Evolutionary conservation across 2,329 filamentous ascomycete species (phyloP), one percentile per base, ranked within the genome.

Genomic region (Neophaeococcomyces mojaviensis): DNA sequence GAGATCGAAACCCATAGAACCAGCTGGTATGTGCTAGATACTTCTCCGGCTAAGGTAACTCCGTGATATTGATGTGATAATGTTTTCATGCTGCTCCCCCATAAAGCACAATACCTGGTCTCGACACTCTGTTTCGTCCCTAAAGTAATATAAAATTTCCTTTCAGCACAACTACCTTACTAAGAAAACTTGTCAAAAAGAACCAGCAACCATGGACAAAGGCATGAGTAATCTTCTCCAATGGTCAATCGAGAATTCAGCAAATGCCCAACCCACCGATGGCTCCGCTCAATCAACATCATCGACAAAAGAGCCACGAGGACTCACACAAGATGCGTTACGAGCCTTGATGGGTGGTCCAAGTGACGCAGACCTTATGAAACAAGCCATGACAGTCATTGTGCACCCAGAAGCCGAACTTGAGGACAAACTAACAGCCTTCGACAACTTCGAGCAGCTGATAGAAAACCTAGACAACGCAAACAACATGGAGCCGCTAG

Each of bases 401-500:
- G 76, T 73, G 8, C 73, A 77, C 57, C 69, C 79, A 7, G 75
- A 83, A 47, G 70, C 84, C 46, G 76, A 78, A 3, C 73, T 90
- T 40, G 83, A 88, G 35, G 79, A 87, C 67, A 88, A 86, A 64
- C 68, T 94, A 44, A 78, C 82, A 48, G 89, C 89, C 31, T 94
- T 94, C 67, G 89, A 95, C 76, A 95, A 96, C 69, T 84, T 96
- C 52, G 89, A 95, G 70, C 87, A 94, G 66, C 73, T 95, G 49
- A 84, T 96, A 59, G 88, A 96, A 71, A 81, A 79, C 52, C 80
- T 97, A 58, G 92, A 98, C 73, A 98, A 98, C 65, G 90, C 92
- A 48, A 98, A 97, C 72, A 94, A 96, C 68, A 78, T 98, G 57
- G 81, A 81, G 54, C 77, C 77, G 22, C 70, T 96, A 16, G 76